Percentiles rank a stretch among this genome's conserved stretches.
Conservation (phyloP, 2,329 filamentous ascomycete species). For the Calonectria multiphialidica region DNA sequence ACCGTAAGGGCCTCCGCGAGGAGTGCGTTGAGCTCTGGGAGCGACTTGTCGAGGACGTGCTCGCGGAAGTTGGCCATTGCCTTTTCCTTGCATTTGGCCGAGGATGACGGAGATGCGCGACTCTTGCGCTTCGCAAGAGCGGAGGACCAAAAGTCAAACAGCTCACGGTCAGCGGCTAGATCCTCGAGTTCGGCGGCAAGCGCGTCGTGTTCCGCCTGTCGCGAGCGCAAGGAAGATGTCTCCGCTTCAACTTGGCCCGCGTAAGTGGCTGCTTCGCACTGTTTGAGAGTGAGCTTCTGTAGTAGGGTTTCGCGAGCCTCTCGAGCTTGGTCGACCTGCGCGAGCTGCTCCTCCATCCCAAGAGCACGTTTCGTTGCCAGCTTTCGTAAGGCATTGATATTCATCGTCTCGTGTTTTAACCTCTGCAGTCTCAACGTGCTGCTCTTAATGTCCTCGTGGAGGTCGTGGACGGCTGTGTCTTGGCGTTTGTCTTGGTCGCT, state of each 20-base stretch:
- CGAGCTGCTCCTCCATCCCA: background rate
- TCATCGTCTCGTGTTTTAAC: background rate
- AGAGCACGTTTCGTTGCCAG: background rate
- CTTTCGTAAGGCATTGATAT: background rate
- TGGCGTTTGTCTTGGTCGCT: background rate
- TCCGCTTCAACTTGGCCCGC: background rate
- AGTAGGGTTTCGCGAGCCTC: constrained; percentile 8
- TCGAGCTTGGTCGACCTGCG: background rate
- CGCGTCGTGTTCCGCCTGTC: background rate
- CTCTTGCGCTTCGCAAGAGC: constrained; percentile 24
- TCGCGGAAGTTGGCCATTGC: constrained; percentile 30
- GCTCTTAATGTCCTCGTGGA: constrained; percentile 15
- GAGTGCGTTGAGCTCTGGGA: constrained; percentile 33
- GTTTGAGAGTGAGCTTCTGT: constrained; percentile 19
- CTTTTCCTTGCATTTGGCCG: constrained; percentile 6
- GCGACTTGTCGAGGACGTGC: constrained; percentile 26
- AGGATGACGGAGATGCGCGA: constrained; percentile 22
- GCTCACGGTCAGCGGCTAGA: constrained; percentile 28
- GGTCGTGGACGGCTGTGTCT: background rate
- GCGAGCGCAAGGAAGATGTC: background rate
- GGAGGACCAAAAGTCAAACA: constrained; percentile 35
- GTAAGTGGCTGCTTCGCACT: constrained; percentile 12
- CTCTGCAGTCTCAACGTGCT: background rate
- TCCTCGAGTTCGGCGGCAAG: background rate
- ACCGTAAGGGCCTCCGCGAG: constrained; percentile 28